Evolutionary conservation across 2,329 filamentous ascomycete species (phyloP), one percentile per base, ranked within the genome.

Genomic region (Epichloe sibirici): DNA sequence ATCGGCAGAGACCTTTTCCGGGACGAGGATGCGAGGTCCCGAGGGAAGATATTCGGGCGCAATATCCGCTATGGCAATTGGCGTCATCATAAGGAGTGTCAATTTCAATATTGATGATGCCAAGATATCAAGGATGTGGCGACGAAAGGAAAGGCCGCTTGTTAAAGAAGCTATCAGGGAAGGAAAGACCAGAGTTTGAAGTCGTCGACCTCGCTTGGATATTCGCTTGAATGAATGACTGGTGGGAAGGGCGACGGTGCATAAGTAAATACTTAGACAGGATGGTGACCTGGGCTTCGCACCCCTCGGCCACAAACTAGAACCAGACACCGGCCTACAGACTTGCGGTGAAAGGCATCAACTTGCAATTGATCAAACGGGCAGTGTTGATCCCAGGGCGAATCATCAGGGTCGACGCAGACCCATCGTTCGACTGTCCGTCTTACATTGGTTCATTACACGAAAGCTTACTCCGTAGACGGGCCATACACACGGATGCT

Each of bases 1-100:
- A 65, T 91, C 87, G n/a, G 81, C 73, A 1, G 86, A 90, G 45
- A 91, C 77, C 65, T 89, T 90, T 63, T 91, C 87, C 1, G 87
- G 83, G 42, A 90, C 85, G 31, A 93, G 78, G 56, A 90, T 78
- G 45, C 71, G 70, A 45, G 68, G 66, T 48, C 64, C 62, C 35
- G 48, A 53, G 28, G 54, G 45, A 15, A 48, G 39, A 35, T 57
- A 53, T 17, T 42, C 23, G 7, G 49, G 15, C 21, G 46, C 38
- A 31, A 44, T n/a, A 25, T 52, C 23, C 8, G 45, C 44, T 44
- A 56, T 42, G 56, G 65, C 63, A 44, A 58, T 60, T 8, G 63
- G 63, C 35, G 61, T 52, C 64, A 69, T 68, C 12, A 42, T 50
- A 44, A 25, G 15, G 8, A 15, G 2, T 11, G 6, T 11, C 5